Evolutionary conservation across 164 flowering plant species (phyloP), one percentile per base, ranked within the genome.

Genomic region (Tinospora cordifolia): DNA sequence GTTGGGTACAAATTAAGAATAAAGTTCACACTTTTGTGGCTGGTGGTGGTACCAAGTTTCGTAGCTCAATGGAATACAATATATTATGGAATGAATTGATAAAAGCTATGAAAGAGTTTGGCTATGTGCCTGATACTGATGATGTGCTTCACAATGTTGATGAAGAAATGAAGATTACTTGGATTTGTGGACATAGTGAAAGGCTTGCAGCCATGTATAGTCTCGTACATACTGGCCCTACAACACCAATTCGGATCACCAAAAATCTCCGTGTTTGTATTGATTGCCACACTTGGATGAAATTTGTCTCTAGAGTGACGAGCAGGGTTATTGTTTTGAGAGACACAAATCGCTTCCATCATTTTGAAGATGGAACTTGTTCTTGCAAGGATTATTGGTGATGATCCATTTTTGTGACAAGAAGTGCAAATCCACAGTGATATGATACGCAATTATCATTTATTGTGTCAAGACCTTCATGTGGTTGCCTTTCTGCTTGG

Each of bases 201-300:
- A 54, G 60, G 24, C 60, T 54, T 54, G 60, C 21, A 54, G 60
- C 60, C 3, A 24, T 54, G 21, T 54, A 54, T 54, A 54, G 60
- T 54, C 60, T 54, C 60, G n/a, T 54, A 8, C 60, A 54, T 21
- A 54, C 60, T 15, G 60, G 60, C 60, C 24, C 60, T 54, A 4
- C 60, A 8, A 54, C 60, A 19, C 21, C 60, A 7, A 54, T 54
- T 19, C 60, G 24, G 60, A 54, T 54, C 60, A 54, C 60, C 60
- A 54, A 54, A 54, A 54, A 54, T 19, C 60, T 54, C 22, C 60
- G 60, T 54, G 60, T 54, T 54, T 54, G 60, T 17, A 22, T 54
- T n/a, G 60, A 54, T 54, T 54, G 60, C 60, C 60, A 54, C 60
- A 54, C 60, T 19, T 54, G 60, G 60, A 54, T 54, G 60, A 54